phyloP scores from a whole-genome alignment of 1,284 basidiomycete genomes.

The Puccinia coronata region DNA sequence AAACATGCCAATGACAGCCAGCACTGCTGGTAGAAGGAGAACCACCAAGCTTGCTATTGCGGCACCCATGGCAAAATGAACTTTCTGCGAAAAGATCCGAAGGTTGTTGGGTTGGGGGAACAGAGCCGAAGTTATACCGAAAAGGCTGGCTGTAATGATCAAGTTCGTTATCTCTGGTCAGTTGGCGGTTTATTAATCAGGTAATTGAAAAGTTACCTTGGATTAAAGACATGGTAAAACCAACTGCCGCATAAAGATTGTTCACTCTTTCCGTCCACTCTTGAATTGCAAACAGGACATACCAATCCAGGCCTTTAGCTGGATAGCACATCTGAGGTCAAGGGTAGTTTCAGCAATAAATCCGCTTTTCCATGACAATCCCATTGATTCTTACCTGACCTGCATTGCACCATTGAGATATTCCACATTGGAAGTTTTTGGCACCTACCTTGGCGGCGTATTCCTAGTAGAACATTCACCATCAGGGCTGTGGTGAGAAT shows the following conservation, averaged over 20 bases:
- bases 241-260: conserved; percentile 25
- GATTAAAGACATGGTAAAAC: conserved; percentile 32
- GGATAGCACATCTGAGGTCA: conserved; percentile 36
- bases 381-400: conserved; percentile 31
- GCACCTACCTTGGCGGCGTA: conserved; percentile 30
- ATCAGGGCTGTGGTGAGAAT: not conserved
- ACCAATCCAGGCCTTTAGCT: conserved; percentile 37
- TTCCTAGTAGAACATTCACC: not conserved
- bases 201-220: conserved; percentile 19
- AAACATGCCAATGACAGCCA: conserved; percentile 4
- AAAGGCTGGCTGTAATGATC: conserved; percentile 22
- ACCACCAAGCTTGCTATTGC: conserved; percentile 20
- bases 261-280: conserved; percentile 40
- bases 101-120: conserved; percentile 48
- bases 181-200: not conserved
- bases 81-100: conserved; percentile 31
- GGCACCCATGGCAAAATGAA: conserved; percentile 31
- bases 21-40: conserved; percentile 12
- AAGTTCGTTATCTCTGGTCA: not conserved
- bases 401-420: conserved; percentile 46
- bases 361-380: not conserved
- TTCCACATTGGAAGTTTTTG: conserved; percentile 42
- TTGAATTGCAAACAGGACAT: conserved; percentile 48
- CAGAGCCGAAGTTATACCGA: conserved; percentile 17
- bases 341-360: not conserved